Conservation (phyloP, 768 basidiomycete species). For the Mycena maculata region DNA sequence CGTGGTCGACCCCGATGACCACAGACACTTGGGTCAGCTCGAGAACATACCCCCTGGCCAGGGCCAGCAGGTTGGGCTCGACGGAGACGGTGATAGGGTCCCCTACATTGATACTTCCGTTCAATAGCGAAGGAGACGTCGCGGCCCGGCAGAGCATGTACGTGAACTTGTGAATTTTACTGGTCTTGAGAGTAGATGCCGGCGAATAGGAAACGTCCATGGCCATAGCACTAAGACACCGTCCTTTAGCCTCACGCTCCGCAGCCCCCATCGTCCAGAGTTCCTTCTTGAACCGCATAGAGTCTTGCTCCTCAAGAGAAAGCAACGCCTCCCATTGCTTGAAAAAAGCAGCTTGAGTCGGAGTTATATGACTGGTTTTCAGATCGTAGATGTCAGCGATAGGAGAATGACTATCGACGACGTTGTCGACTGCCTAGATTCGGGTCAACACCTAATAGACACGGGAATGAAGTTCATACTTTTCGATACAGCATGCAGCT, state of each 20-base stretch:
- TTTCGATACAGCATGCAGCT: constrained; percentile 95
- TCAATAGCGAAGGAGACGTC: constrained; percentile 63
- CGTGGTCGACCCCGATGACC: constrained; percentile 86
- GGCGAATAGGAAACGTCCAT: constrained; percentile 59
- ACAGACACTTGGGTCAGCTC: constrained; percentile 73
- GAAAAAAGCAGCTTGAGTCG: constrained; percentile 80
- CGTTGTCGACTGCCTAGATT: constrained; percentile 74
- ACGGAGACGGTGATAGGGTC: constrained; percentile 91
- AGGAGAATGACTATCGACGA: constrained; percentile 62
- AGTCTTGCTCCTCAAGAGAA: constrained; percentile 87
- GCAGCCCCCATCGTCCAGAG: constrained; percentile 91
- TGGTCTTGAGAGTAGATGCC: constrained; percentile 41
- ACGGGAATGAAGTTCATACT: constrained; percentile 50
- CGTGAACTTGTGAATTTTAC: constrained; percentile 81
- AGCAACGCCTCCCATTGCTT: constrained; percentile 90
- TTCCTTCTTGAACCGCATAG: constrained; percentile 86
- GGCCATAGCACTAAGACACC: constrained; percentile 88
- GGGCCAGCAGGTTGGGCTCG: constrained; percentile 86
- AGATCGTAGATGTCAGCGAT: constrained; percentile 77
- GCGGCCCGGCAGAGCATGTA: constrained; percentile 72
- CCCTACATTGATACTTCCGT: constrained; percentile 80
- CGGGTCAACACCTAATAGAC: constrained; percentile 19
- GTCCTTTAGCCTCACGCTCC: constrained; percentile 83
- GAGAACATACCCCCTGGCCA: constrained; percentile 86
- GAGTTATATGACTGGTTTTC: constrained; percentile 85